Evolutionary conservation across 192 early-diverging fungal species (phyloP).

Genomic region (Jimgerdemannia flammicorona): DNA sequence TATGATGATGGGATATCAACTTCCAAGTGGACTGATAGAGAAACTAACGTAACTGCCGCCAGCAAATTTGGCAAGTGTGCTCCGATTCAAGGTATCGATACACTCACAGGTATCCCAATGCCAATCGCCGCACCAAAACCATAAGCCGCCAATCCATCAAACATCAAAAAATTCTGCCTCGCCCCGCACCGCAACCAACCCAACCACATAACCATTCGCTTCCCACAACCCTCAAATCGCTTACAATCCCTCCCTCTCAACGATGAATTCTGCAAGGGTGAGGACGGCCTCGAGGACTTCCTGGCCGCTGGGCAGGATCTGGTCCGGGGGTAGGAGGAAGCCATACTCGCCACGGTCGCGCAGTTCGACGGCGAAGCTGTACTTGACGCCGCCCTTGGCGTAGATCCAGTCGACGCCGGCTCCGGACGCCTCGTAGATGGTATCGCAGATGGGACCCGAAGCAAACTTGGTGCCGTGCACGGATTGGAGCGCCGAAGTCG

Average conservation of each 20-base stretch:
- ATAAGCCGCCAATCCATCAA: too few relatives aligned
- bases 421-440: slow-evolving; percentile 34
- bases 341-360: slow-evolving; percentile 40
- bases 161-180: neutral
- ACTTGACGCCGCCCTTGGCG: slow-evolving; percentile 34
- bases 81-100: too few relatives aligned
- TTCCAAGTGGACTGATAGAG: too few relatives aligned
- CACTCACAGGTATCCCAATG: too few relatives aligned
- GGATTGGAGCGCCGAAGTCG: slow-evolving; percentile 28
- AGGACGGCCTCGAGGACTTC: slow-evolving; percentile 36
- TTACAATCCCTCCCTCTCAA: neutral
- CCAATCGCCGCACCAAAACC: neutral
- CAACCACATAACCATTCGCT: neutral
- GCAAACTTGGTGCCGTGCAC: slow-evolving; percentile 34
- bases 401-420: slow-evolving; percentile 32
- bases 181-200: too few relatives aligned
- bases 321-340: slow-evolving; percentile 39
- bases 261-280: slow-evolving; percentile 30
- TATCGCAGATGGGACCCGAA: slow-evolving; percentile 36
- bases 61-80: too few relatives aligned
- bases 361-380: slow-evolving; percentile 41
- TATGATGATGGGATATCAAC: too few relatives aligned
- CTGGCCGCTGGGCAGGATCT: slow-evolving; percentile 40
- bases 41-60: too few relatives aligned
- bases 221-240: neutral